Evolutionary conservation across 108 stramenopile genomes (phyloP), one percentile per base, ranked within the genome.

Genomic region (Nitzschia sp.): DNA sequence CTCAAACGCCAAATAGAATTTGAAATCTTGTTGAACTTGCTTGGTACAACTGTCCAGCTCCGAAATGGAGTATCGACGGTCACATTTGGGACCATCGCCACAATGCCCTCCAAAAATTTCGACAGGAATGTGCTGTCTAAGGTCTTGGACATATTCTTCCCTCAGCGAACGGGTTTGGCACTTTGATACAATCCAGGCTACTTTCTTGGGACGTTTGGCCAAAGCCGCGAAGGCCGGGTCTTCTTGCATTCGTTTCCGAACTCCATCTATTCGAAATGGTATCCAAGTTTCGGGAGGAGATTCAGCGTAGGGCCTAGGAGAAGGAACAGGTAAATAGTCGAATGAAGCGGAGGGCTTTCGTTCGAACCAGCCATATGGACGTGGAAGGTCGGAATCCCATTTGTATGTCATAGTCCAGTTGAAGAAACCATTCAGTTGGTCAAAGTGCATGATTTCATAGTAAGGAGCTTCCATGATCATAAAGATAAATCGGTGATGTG

Each of bases 331-430:
- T 34, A 34, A 34, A 57, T 41, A 41, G 46, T 38, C 11, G 25
- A 48, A 42, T 0, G 41, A 64, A 6, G 51, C 14, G 3, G 41
- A 64, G 3, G 60, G 24, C 51, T 43, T n/a, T 34, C 0, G 25
- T 70, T 57, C 51, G 51, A 76, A 65, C 62, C 62, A 76, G 1
- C 75, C 69, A 43, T 69, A 70, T 6, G 69, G 75, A 20, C 69
- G 37, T 43, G 67, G 57, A 69, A 69, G 25, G 41, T 70, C 69
- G 17, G 51, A 54, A 38, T 76, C 69, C 62, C 48, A 51, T 62
- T 58, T 56, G 57, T 70, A 76, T 0, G 69, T 76, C 75, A 76
- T 76, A 54, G 75, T 76, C 68, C 69, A 76, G 38, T 76, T 69
- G 44, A 63, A 76, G 42, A 76, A 76, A 12, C 53, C 53, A 72